Conservation (phyloP, 2,329 filamentous ascomycete species). For the Phialophora tarda region DNA sequence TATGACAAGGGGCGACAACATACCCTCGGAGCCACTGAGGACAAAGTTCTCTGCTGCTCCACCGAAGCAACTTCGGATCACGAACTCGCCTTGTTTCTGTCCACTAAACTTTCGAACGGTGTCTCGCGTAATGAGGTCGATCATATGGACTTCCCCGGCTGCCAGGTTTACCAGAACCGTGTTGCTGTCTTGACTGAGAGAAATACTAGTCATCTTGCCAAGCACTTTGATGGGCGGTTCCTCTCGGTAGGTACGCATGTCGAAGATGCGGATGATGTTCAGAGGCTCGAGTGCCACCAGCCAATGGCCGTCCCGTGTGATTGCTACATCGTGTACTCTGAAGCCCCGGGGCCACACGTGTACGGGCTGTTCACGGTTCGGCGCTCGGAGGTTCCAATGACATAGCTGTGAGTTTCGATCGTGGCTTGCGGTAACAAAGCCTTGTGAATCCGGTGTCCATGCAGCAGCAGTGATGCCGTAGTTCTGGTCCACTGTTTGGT, state of each 20-base stretch:
- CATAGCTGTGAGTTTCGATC: constrained; percentile 70
- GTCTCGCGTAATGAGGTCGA: constrained; percentile 75
- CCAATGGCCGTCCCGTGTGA: constrained; percentile 78
- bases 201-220: constrained; percentile 75
- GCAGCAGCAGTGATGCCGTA: constrained; percentile 78
- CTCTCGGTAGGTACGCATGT: constrained; percentile 74
- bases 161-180: constrained; percentile 82
- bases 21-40: constrained; percentile 88
- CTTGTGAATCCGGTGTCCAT: constrained; percentile 80
- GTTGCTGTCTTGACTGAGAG: constrained; percentile 79
- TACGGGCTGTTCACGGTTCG: constrained; percentile 29
- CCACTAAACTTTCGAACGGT: constrained; percentile 77
- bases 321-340: constrained; percentile 81
- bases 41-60: constrained; percentile 92
- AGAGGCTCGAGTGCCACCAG: constrained; percentile 78
- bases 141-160: constrained; percentile 75
- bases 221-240: constrained; percentile 75
- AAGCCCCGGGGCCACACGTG: constrained; percentile 62
- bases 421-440: constrained; percentile 79
- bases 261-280: constrained; percentile 77
- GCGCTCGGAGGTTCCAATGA: constrained; percentile 65
- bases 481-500: constrained; percentile 68
- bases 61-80: constrained; percentile 84
- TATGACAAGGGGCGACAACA: constrained; percentile 37
- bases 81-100: constrained; percentile 73